Conservation (phyloP, 2,329 filamentous ascomycete species). For the Sporothrix pseudoabietina region DNA sequence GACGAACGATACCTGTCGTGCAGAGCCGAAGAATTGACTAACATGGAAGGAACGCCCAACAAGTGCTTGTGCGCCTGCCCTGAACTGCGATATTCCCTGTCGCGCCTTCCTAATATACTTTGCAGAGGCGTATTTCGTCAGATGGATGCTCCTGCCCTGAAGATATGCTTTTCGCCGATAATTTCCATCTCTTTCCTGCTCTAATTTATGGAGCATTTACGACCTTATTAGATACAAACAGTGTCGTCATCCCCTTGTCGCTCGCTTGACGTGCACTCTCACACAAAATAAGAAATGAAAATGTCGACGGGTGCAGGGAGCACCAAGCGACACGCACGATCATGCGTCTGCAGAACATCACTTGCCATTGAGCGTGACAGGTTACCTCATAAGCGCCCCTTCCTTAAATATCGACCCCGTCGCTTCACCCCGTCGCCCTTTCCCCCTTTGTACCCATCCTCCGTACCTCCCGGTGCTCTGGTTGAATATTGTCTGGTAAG, state of each 20-base stretch:
- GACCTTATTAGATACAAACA: background rate
- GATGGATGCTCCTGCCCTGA: background rate
- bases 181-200: background rate
- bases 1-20: constrained; percentile 6
- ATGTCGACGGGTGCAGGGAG: background rate
- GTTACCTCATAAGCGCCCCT: constrained; percentile 3
- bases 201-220: background rate
- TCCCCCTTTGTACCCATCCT: constrained; percentile 11
- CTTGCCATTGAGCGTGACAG: background rate
- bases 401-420: background rate
- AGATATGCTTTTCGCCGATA: background rate
- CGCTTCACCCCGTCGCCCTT: constrained; percentile 3
- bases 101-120: background rate
- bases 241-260: constrained; percentile 7
- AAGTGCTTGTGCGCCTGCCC: background rate
- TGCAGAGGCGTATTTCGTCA: background rate
- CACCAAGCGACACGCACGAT: constrained; percentile 16
- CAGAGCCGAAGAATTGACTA: background rate
- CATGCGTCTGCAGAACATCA: constrained; percentile 15
- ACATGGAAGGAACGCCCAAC: constrained; percentile 1
- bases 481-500: constrained; percentile 9
- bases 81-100: background rate
- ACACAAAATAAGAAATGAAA: background rate
- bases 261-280: background rate
- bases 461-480: constrained; percentile 19